phyloP scores from a whole-genome alignment of 257 asterid genomes.

The Pogostemon cablin region DNA sequence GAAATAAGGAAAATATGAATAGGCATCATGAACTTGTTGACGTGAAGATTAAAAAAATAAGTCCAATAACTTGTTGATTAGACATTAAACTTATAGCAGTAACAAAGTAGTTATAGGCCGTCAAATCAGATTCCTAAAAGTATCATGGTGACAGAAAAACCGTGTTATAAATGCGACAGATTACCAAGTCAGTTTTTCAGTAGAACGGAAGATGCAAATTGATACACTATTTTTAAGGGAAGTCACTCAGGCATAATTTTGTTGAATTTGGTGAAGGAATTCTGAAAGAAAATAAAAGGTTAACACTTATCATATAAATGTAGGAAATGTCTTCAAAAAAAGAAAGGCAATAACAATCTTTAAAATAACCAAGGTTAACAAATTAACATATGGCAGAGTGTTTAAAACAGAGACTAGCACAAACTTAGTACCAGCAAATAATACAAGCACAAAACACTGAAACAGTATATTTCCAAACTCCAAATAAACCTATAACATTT shows the following conservation, averaged over 20 bases:
- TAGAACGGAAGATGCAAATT: neutral
- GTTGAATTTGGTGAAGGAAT: conserved; percentile 6
- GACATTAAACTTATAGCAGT: neutral
- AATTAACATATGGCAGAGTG: neutral
- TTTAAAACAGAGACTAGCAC: neutral
- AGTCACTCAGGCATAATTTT: neutral
- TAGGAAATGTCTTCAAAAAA: conserved; percentile 1
- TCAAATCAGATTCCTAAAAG: neutral
- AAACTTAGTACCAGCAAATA: neutral
- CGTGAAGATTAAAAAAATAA: neutral
- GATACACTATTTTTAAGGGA: conserved; percentile 2
- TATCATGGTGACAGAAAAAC: conserved; percentile 14
- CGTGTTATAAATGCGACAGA: neutral
- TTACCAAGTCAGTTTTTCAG: neutral
- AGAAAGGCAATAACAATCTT: neutral
- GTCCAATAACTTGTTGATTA: neutral
- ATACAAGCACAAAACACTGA: neutral
- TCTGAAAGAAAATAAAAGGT: neutral
- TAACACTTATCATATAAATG: neutral
- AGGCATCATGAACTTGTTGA: neutral
- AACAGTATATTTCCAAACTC: neutral
- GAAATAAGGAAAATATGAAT: neutral
- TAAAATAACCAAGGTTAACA: neutral
- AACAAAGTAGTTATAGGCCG: neutral
- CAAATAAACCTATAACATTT: conserved; percentile 5